These are phyloP conservation scores for Candida suzukii DNA, from an alignment of 805 yeast species.

Conservation along the genomic window DNA sequence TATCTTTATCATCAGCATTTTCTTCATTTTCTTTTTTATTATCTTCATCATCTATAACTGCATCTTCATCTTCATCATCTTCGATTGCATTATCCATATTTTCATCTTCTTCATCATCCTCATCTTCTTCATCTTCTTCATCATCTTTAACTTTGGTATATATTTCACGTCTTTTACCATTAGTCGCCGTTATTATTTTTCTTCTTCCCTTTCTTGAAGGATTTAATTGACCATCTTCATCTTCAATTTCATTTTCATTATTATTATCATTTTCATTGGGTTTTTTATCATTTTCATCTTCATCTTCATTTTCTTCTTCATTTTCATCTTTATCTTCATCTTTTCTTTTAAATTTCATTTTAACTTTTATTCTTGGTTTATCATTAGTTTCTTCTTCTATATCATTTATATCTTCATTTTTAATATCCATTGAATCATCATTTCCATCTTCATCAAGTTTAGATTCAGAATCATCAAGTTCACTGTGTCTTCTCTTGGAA, in stretches of 20 bases:
- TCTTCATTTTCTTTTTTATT: slow-evolving; percentile 1
- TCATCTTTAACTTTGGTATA: slow-evolving; percentile 5
- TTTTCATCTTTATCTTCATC: slow-evolving; percentile 1
- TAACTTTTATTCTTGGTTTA: neutral
- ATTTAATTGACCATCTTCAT: slow-evolving; percentile 4
- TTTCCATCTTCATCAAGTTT: slow-evolving; percentile 9
- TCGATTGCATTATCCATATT: slow-evolving; percentile 1
- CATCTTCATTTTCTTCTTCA: slow-evolving; percentile 3
- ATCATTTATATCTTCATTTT: slow-evolving; percentile 3
- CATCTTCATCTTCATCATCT: slow-evolving; percentile 3
- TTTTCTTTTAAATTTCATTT: neutral
- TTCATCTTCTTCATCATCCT: slow-evolving; percentile 9
- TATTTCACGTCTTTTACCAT: slow-evolving; percentile 15
- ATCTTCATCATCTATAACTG: slow-evolving; percentile 3
- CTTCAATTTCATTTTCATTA: neutral
- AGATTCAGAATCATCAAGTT: neutral
- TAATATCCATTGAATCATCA: slow-evolving; percentile 5
- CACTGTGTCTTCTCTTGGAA: neutral
- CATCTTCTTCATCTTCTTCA: slow-evolving; percentile 2
- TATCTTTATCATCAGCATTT: slow-evolving; percentile 3
- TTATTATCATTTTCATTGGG: slow-evolving; percentile 22
- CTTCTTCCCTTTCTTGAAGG: slow-evolving; percentile 14
- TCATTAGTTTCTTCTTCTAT: neutral
- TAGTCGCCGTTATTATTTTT: slow-evolving; percentile 12
- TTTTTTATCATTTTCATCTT: slow-evolving; percentile 3